Conservation (phyloP, 805 yeast genomes). For the Candida berthetii region DNA sequence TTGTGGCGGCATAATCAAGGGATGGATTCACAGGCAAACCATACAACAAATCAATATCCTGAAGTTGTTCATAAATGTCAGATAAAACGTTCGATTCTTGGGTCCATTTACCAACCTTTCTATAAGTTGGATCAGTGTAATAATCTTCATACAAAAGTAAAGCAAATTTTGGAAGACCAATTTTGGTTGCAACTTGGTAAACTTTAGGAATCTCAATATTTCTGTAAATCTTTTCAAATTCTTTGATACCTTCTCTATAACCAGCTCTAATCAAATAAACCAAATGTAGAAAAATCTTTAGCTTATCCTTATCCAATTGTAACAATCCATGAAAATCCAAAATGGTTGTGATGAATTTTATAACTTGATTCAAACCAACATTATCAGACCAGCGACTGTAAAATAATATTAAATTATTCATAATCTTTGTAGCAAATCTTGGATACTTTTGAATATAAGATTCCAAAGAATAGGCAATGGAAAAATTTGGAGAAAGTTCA, state of each 20-base stretch:
- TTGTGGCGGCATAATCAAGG: constrained; percentile 42
- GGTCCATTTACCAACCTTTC: not conserved
- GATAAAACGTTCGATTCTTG: constrained; percentile 13
- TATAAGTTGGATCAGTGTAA: constrained; percentile 7
- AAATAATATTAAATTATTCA: constrained; percentile 22
- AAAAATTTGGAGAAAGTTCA: not conserved
- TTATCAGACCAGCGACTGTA: constrained; percentile 13
- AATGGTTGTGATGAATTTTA: constrained; percentile 1
- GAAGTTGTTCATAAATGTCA: constrained; percentile 43
- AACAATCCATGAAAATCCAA: not conserved
- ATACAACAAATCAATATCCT: constrained; percentile 55
- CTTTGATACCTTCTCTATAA: constrained; percentile 7
- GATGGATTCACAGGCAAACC: constrained; percentile 61
- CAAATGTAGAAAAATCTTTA: constrained; percentile 15
- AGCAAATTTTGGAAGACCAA: constrained; percentile 23
- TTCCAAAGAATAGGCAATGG: constrained; percentile 4
- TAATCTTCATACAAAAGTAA: constrained; percentile 29
- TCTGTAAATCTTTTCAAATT: constrained; percentile 13
- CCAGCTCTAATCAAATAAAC: constrained; percentile 23
- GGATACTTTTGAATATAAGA: constrained; percentile 9
- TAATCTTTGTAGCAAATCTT: constrained; percentile 18
- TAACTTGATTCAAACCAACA: constrained; percentile 10
- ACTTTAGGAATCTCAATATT: constrained; percentile 12
- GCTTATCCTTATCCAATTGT: constrained; percentile 2
- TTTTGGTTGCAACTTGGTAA: constrained; percentile 14